These are phyloP conservation scores for Pneumocystis jirovecii DNA, from an alignment of 1,139 yeast species.

Conservation along the genomic window DNA sequence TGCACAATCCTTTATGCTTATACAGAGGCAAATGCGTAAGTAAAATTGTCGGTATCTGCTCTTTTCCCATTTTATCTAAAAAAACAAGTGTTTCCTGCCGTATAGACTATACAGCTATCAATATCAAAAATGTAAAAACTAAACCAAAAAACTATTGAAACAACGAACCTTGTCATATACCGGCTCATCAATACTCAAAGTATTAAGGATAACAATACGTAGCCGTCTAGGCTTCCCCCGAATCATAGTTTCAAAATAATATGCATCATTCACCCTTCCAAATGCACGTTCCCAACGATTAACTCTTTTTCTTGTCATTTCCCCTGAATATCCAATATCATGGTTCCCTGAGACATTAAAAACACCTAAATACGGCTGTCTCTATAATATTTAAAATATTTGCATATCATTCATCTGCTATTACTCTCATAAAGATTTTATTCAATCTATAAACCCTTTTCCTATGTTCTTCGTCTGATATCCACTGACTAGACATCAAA, in stretches of 20 bases:
- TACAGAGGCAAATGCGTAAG: slow-evolving; percentile 83
- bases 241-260: slow-evolving; percentile 32
- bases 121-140: slow-evolving; percentile 19
- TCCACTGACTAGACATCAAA: slow-evolving; percentile 91
- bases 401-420: slow-evolving; percentile 4
- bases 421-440: slow-evolving; percentile 24
- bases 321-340: slow-evolving; percentile 91
- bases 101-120: slow-evolving; percentile 42
- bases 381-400: slow-evolving; percentile 4
- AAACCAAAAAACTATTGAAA: slow-evolving; percentile 57
- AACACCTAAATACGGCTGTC: slow-evolving; percentile 38
- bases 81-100: slow-evolving; percentile 21
- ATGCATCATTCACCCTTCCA: slow-evolving; percentile 74
- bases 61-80: not conserved
- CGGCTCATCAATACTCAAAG: slow-evolving; percentile 80
- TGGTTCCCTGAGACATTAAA: slow-evolving; percentile 87
- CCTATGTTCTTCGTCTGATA: slow-evolving; percentile 68
- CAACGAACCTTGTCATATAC: slow-evolving; percentile 37
- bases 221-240: slow-evolving; percentile 35
- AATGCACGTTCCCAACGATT: slow-evolving; percentile 56
- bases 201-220: slow-evolving; percentile 74
- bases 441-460: slow-evolving; percentile 58
- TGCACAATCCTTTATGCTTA: slow-evolving; percentile 71
- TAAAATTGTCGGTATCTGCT: slow-evolving; percentile 37
- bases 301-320: slow-evolving; percentile 83